Evolutionary conservation across 331 rosid species (phyloP).

Genomic region (Malus hybrid): DNA sequence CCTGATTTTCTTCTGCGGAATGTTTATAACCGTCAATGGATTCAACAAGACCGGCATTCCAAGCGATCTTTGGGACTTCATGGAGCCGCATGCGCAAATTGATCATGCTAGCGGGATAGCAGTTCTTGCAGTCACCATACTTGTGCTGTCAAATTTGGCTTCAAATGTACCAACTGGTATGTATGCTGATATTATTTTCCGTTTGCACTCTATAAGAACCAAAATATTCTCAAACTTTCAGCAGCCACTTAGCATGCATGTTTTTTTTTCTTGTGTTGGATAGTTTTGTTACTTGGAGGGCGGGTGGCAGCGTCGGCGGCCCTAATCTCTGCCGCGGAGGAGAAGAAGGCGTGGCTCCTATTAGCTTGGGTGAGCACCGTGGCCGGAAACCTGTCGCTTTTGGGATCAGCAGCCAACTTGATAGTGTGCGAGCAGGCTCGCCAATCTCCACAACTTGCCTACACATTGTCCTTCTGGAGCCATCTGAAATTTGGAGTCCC

Average conservation of each 20-base stretch:
- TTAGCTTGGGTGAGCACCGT: conserved; percentile 78
- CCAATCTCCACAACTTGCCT: too few relatives aligned
- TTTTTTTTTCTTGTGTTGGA: neutral
- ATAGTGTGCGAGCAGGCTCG: too few relatives aligned
- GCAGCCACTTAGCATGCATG: neutral
- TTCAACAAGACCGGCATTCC: conserved; percentile 88
- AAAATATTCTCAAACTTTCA: neutral
- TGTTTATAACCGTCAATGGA: conserved; percentile 90
- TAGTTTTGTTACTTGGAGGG: conserved; percentile 75
- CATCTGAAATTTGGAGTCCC: too few relatives aligned
- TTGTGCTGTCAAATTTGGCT: conserved; percentile 74
- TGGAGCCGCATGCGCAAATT: conserved; percentile 66
- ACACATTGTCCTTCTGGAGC: too few relatives aligned
- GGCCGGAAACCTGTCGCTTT: neutral
- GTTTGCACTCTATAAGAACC: neutral
- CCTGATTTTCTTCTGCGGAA: conserved; percentile 86
- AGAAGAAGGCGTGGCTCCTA: conserved; percentile 80
- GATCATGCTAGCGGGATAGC: conserved; percentile 47
- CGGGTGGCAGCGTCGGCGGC: conserved; percentile 74
- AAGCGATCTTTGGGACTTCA: conserved; percentile 63
- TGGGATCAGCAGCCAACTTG: too few relatives aligned
- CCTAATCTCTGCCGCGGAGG: conserved; percentile 35
- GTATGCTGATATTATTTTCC: neutral
- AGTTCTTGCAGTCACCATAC: conserved; percentile 62
- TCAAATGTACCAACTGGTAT: conserved; percentile 95